Conservation (phyloP, 2,329 filamentous ascomycete species). For the Neofusicoccum parvum region DNA sequence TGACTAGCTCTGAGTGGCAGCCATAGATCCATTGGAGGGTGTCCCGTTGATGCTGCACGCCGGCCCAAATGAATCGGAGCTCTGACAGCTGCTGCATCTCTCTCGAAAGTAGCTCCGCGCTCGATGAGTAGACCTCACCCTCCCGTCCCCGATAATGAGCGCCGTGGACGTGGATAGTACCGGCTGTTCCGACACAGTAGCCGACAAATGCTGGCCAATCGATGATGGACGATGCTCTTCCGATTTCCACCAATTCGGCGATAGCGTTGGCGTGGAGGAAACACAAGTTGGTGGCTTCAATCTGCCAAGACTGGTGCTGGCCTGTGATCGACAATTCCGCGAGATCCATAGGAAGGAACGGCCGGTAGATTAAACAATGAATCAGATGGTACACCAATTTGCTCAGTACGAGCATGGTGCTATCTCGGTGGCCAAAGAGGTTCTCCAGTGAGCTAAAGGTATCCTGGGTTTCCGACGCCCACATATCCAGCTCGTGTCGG, state of each 20-base stretch:
- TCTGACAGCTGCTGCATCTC: conserved; percentile 81
- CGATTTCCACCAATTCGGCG: conserved; percentile 74
- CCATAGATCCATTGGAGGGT: conserved; percentile 76
- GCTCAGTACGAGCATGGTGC: conserved; percentile 76
- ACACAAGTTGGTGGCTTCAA: conserved; percentile 85
- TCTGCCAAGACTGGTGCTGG: conserved; percentile 90
- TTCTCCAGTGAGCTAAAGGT: conserved; percentile 75
- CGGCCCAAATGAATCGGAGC: conserved; percentile 74
- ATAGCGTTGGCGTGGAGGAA: conserved; percentile 87
- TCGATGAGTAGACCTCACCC: conserved; percentile 65
- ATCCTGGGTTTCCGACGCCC: conserved; percentile 80
- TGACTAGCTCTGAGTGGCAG: conserved; percentile 79
- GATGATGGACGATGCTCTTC: conserved; percentile 70
- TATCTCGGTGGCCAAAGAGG: conserved; percentile 76
- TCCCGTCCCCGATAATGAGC: conserved; percentile 71
- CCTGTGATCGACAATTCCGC: conserved; percentile 77
- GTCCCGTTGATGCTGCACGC: conserved; percentile 77
- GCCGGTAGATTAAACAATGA: conserved; percentile 83
- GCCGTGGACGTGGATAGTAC: conserved; percentile 85
- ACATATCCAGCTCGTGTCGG: conserved; percentile 79
- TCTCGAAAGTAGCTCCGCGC: conserved; percentile 70
- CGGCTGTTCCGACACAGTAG: conserved; percentile 83
- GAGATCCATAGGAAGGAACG: conserved; percentile 82
- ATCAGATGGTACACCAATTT: conserved; percentile 86
- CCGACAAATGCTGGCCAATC: conserved; percentile 88